Conservation (phyloP, 1,284 basidiomycete species). For the Fomitopsis palustris region DNA sequence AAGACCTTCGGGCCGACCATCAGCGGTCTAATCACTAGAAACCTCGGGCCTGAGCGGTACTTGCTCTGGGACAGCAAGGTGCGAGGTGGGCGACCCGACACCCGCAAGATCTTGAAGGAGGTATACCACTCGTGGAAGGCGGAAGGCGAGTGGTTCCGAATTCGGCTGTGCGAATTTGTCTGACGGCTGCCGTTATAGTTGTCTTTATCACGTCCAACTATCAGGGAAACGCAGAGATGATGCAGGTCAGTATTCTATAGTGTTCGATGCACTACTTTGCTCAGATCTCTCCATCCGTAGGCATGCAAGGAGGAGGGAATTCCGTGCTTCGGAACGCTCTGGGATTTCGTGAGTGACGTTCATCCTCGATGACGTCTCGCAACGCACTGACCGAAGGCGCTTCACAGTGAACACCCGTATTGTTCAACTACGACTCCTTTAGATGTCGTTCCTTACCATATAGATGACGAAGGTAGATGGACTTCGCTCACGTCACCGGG, state of each 20-base stretch:
- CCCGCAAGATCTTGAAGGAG: slow-evolving; percentile 72
- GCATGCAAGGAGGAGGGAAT: slow-evolving; percentile 75
- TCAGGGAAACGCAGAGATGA: slow-evolving; percentile 69
- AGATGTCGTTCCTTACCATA: background rate
- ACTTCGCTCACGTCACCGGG: background rate
- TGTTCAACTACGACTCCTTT: background rate
- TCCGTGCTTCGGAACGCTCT: slow-evolving; percentile 67
- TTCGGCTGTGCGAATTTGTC: background rate
- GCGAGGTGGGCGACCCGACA: slow-evolving; percentile 69
- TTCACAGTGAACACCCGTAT: background rate
- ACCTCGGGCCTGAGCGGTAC: slow-evolving; percentile 65
- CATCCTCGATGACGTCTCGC: background rate
- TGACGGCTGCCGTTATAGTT: slow-evolving; percentile 36
- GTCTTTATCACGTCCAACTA: slow-evolving; percentile 79
- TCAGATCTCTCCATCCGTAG: slow-evolving; percentile 10
- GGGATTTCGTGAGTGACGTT: slow-evolving; percentile 58
- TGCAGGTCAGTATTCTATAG: slow-evolving; percentile 36
- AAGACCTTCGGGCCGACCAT: slow-evolving; percentile 79
- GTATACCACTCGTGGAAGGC: slow-evolving; percentile 63
- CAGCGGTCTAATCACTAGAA: slow-evolving; percentile 59
- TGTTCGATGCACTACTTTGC: background rate
- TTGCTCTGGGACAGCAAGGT: slow-evolving; percentile 71
- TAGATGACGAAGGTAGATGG: background rate
- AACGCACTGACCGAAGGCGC: background rate
- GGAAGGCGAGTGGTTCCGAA: slow-evolving; percentile 47